Percentiles rank a stretch among this genome's conserved stretches.
These are phyloP conservation scores for Corynascus novoguineensis DNA, from an alignment of 495 filamentous ascomycete genomes.

Conservation along the genomic window DNA sequence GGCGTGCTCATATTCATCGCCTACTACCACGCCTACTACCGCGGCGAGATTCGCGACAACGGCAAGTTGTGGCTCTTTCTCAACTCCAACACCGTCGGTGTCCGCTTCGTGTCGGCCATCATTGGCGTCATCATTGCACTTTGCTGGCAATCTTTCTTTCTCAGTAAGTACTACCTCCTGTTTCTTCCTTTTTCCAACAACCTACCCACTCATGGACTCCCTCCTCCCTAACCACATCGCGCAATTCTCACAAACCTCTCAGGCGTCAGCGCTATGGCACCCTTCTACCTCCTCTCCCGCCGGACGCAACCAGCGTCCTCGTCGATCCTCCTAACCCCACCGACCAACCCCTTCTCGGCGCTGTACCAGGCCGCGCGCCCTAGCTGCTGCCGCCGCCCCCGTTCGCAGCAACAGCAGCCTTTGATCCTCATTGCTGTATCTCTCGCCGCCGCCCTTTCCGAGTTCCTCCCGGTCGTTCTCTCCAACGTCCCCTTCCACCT, in stretches of 20 bases:
- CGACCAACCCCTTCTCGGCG: conserved; percentile 33
- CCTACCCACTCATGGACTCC: neutral
- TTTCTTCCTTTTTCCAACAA: no score
- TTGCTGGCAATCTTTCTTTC: conserved; percentile 32
- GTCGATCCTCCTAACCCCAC: conserved; percentile 27
- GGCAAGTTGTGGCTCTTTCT: conserved; percentile 28
- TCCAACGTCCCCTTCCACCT: conserved; percentile 34
- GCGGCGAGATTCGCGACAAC: conserved; percentile 21
- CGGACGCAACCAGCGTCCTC: conserved; percentile 17
- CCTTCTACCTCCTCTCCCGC: conserved; percentile 25
- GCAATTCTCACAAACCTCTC: no score
- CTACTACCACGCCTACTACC: conserved; percentile 33
- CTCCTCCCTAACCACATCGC: conserved; percentile 4
- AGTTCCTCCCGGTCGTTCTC: conserved; percentile 31
- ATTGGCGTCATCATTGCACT: conserved; percentile 32
- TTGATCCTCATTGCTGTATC: conserved; percentile 25
- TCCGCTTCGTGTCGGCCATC: conserved; percentile 32
- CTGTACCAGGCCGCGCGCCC: conserved; percentile 23
- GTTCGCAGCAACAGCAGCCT: conserved; percentile 21
- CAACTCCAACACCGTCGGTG: conserved; percentile 32
- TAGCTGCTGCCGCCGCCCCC: no score
- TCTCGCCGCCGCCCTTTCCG: conserved; percentile 25
- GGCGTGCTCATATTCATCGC: conserved; percentile 27
- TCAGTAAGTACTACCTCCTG: conserved; percentile 19
- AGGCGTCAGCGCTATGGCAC: conserved; percentile 31